phyloP scores from a whole-genome alignment of 75 land plant species.

The Pinus taeda region DNA sequence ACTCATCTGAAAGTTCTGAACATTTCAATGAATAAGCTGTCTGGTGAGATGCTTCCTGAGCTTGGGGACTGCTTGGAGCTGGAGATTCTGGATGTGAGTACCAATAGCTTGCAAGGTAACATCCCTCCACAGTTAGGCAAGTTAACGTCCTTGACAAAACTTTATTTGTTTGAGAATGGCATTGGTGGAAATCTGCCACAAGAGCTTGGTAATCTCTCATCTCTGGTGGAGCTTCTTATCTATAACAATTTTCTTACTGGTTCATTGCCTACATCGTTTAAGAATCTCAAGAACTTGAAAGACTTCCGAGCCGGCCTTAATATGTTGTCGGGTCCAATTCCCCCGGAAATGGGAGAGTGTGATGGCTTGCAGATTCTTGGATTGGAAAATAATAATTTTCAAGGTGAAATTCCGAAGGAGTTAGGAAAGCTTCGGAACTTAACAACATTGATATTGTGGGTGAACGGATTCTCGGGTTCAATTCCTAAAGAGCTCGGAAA shows the following conservation, averaged over 20 bases:
- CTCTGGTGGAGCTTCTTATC: constrained; percentile 37
- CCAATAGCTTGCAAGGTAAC: constrained; percentile 45
- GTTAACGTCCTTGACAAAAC: constrained; percentile 32
- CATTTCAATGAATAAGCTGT: constrained; percentile 43
- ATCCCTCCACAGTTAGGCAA: constrained; percentile 36
- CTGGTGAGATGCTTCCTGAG: constrained; percentile 52
- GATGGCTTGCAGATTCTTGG: too few relatives aligned
- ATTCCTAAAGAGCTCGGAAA: too few relatives aligned
- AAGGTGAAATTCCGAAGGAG: too few relatives aligned
- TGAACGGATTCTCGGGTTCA: too few relatives aligned
- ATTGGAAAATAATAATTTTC: too few relatives aligned
- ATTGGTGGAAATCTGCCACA: constrained; percentile 49
- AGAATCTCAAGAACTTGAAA: constrained; percentile 35
- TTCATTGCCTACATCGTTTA: constrained; percentile 49
- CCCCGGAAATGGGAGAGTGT: too few relatives aligned
- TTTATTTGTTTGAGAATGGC: constrained; percentile 57
- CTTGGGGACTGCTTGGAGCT: constrained; percentile 31
- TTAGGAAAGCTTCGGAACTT: too few relatives aligned
- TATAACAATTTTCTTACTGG: constrained; percentile 55
- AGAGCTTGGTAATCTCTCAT: constrained; percentile 45
- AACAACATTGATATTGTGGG: too few relatives aligned
- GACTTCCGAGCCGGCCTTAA: too few relatives aligned
- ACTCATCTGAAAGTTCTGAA: constrained; percentile 29
- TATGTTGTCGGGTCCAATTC: too few relatives aligned
- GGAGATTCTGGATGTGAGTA: constrained; percentile 56